Percentiles rank a stretch among this genome's conserved stretches.
Conservation (phyloP, 1,284 basidiomycete genomes). For the Trichosporon faecale region DNA sequence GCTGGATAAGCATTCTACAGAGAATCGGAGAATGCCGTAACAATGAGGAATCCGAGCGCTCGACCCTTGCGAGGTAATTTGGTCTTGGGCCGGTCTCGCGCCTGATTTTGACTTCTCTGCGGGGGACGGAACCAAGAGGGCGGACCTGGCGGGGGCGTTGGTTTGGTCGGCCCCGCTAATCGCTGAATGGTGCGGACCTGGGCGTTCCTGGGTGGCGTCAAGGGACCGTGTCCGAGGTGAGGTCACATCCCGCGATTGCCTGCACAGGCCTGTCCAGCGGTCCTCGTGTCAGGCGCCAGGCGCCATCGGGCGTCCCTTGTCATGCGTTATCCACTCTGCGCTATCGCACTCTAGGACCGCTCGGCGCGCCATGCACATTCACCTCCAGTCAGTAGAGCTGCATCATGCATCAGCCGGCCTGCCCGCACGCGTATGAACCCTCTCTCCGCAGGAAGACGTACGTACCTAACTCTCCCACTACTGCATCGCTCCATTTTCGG, state of each 20-base stretch:
- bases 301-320: background rate
- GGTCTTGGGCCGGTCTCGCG: background rate
- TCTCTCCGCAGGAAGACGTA: background rate
- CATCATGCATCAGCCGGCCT: background rate
- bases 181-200: constrained; percentile 1
- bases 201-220: constrained; percentile 2
- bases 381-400: background rate
- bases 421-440: background rate
- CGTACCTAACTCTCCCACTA: background rate
- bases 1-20: background rate
- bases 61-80: background rate
- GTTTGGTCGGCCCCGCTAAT: background rate
- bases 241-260: constrained; percentile 1
- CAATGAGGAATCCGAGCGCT: background rate
- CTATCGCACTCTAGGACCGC: constrained; percentile 3
- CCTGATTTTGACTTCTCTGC: constrained; percentile 2
- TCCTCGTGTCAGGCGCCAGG: background rate
- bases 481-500: background rate
- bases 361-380: background rate
- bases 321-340: background rate
- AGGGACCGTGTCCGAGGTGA: background rate
- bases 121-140: constrained; percentile 2
- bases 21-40: background rate
- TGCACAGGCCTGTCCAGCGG: background rate
- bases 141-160: background rate